Evolutionary conservation across 2,329 filamentous ascomycete genomes (phyloP).

Genomic region (Hypocrella siamensis): DNA sequence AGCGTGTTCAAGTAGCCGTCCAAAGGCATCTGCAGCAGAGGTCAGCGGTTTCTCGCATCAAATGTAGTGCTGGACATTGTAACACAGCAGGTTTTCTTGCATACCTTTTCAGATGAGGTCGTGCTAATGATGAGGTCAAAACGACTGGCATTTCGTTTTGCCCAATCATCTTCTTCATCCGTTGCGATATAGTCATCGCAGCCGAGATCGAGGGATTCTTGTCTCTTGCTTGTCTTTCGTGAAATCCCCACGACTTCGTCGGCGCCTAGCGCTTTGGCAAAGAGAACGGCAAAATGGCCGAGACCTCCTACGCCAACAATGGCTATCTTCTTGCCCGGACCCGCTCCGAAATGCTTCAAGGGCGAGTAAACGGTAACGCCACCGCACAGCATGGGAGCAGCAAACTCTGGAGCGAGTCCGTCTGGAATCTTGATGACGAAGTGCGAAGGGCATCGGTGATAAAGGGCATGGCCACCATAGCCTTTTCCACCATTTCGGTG

Average conservation of each 20-base stretch:
- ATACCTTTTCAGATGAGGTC: conserved; percentile 24
- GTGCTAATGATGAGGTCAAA: conserved; percentile 46
- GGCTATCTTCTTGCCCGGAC: conserved; percentile 50
- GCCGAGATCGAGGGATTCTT: conserved; percentile 40
- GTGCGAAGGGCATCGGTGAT: conserved; percentile 17
- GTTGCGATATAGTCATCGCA: conserved; percentile 32
- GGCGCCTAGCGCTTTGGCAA: conserved; percentile 51
- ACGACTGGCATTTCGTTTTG: conserved; percentile 28
- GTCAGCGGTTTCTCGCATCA: conserved; percentile 1
- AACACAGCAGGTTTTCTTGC: neutral
- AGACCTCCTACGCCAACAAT: conserved; percentile 53
- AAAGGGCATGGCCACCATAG: conserved; percentile 32
- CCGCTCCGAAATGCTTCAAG: conserved; percentile 44
- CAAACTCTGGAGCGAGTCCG: conserved; percentile 20
- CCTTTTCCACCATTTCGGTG: conserved; percentile 13
- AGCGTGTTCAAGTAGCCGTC: conserved; percentile 44
- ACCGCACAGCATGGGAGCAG: conserved; percentile 53
- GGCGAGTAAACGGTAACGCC: conserved; percentile 54
- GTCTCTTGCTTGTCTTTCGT: conserved; percentile 32
- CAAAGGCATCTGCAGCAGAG: conserved; percentile 35
- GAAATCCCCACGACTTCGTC: conserved; percentile 46
- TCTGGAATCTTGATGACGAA: conserved; percentile 37
- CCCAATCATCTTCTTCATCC: conserved; percentile 37
- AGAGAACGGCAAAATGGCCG: conserved; percentile 53
- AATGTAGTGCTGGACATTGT: too few species aligned